Evolutionary conservation across 352 stramenopile species (phyloP), one percentile per base, ranked within the genome.

Genomic region (Halophytophthora batemanensis): DNA sequence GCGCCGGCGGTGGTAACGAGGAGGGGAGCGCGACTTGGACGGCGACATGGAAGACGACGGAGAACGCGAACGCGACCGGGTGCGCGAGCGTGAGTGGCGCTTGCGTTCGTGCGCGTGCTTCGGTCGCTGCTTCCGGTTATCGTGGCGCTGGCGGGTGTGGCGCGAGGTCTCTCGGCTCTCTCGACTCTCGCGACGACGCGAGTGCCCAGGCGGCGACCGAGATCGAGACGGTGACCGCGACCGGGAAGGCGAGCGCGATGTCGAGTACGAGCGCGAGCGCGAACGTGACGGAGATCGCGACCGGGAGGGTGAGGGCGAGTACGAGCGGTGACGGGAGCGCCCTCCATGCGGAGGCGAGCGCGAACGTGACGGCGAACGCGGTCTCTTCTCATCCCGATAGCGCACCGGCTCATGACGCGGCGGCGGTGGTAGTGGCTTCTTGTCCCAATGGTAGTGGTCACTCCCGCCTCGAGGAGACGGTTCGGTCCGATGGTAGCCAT

Each of bases 11-110:
- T 64, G 63, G 25, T 31, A 8, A 31, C 25, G 25, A 31, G 25
- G 25, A 31, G 25, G 25, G 25, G 25, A 31, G 25, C 25, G 25
- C 36, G 45, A 52, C 36, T 72, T 69, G 21, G 50, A 12, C 5
- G 50, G 64, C 6, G 64, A 56, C 17, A 31, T 31, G 25, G 62
- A 67, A 17, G 36, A 39, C 50, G 64, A 69, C 17, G 35, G 40
- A 8, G 71, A 80, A 11, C 64, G 65, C 10, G 69, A 74, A 75
- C 36, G 35, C 25, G 71, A 82, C 19, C 61, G 67, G 17, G 53
- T 73, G 34, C 62, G 48, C 18, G 67, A 71, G 21, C 61, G 58
- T 14, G 57, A 73, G 37, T 42, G 68, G 23, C 53, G 65, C 50
- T 47, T 57, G 19, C 53, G 56, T 18, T 49, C 59, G 37, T 73